Conservation (phyloP, 345 rosid genomes). For the Brassica cretica region DNA sequence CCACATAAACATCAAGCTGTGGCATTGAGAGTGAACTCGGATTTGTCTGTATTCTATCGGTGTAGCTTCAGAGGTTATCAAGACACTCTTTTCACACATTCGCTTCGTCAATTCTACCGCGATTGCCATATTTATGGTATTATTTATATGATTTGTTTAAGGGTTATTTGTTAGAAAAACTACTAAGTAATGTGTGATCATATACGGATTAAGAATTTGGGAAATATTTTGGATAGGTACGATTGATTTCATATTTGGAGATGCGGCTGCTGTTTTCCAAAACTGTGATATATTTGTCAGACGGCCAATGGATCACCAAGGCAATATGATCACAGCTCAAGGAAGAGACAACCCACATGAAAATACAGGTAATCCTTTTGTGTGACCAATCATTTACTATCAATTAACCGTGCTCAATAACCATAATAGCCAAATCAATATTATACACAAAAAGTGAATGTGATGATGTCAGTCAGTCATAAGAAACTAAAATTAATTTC, state of each 20-base stretch:
- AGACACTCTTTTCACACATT: slow-evolving; percentile 64
- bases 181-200: not conserved
- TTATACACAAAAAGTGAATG: not conserved
- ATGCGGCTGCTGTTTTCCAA: slow-evolving; percentile 61
- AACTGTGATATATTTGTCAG: slow-evolving; percentile 70
- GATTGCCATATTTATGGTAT: slow-evolving; percentile 68
- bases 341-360: slow-evolving; percentile 53
- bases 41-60: slow-evolving; percentile 55
- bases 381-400: not conserved
- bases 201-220: not conserved
- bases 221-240: slow-evolving; percentile 39
- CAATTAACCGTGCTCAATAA: not conserved
- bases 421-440: not conserved
- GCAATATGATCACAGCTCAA: slow-evolving; percentile 65
- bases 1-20: slow-evolving; percentile 71
- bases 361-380: slow-evolving; percentile 41
- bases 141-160: not conserved
- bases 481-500: not conserved
- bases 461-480: not conserved
- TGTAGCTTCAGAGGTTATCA: slow-evolving; percentile 75
- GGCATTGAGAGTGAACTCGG: slow-evolving; percentile 59
- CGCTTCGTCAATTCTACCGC: slow-evolving; percentile 66
- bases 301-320: slow-evolving; percentile 59
- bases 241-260: slow-evolving; percentile 72
- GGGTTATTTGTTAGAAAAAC: not conserved